Percentiles rank a stretch among this genome's conserved stretches.
These are phyloP conservation scores for Tetrahymena elliotti DNA, from an alignment of 73 alveolate genomes.

Conservation along the genomic window DNA sequence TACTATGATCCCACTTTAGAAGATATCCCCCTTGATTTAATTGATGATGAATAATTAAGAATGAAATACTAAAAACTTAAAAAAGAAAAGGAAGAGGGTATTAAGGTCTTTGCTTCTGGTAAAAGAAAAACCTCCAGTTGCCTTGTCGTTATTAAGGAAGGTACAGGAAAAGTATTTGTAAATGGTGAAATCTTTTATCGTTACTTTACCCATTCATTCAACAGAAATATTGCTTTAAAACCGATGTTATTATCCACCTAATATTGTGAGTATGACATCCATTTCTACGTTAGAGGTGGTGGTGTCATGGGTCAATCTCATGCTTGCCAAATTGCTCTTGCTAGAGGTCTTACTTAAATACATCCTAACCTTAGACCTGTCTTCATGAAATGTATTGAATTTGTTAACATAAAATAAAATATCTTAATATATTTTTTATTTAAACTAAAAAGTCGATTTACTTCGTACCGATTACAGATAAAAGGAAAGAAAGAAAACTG, in stretches of 20 bases:
- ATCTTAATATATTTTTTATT: neutral
- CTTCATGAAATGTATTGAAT: neutral
- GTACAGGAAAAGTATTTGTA: neutral
- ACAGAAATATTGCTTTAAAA: neutral
- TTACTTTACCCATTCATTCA: neutral
- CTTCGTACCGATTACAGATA: neutral
- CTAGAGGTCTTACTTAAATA: neutral
- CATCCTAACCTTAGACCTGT: neutral
- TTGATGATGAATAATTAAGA: neutral
- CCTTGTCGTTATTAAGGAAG: neutral
- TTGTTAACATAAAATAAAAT: neutral
- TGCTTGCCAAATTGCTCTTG: neutral
- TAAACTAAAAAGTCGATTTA: neutral
- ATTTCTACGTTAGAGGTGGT: neutral
- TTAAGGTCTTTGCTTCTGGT: neutral
- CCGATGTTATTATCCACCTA: neutral
- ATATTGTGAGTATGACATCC: neutral
- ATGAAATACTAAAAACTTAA: neutral
- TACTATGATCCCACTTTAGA: neutral
- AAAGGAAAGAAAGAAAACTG: neutral
- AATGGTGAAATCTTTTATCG: neutral
- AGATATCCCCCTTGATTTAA: neutral
- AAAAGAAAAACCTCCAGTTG: neutral
- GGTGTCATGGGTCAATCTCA: slow-evolving; percentile 1
- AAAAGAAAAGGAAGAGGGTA: neutral